phyloP scores from a whole-genome alignment of 495 filamentous ascomycete species.

The Penicillium fimorum region DNA sequence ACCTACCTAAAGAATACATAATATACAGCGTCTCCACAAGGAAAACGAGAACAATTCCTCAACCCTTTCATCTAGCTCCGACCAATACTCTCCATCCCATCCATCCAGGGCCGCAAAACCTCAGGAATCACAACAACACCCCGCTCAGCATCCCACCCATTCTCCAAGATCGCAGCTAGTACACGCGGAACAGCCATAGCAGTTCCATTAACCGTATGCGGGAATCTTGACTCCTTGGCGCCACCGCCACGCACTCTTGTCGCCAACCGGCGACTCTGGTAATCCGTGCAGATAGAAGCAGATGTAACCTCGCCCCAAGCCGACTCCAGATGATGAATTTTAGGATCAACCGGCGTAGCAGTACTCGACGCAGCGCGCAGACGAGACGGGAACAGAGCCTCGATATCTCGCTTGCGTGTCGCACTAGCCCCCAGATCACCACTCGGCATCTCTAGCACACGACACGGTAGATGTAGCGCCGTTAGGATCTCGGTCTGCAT shows the following conservation, averaged over 20 bases:
- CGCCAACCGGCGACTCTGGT: constrained; percentile 79
- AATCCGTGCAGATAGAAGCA: constrained; percentile 89
- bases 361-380: constrained; percentile 27
- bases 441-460: constrained; percentile 89
- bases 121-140: constrained; percentile 70
- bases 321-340: constrained; percentile 52
- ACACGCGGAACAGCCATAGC: constrained; percentile 89
- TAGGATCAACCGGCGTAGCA: constrained; percentile 10
- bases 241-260: constrained; percentile 59
- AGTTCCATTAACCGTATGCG: constrained; percentile 91
- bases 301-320: constrained; percentile 95
- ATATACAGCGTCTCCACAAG: constrained; percentile 10
- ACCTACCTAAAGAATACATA: constrained; percentile 3
- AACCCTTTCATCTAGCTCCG: constrained; percentile 1
- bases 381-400: constrained; percentile 88
- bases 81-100: constrained; percentile 64
- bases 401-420: constrained; percentile 83
- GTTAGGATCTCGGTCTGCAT: constrained; percentile 82
- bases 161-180: constrained; percentile 87
- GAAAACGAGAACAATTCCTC: neutral
- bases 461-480: constrained; percentile 75
- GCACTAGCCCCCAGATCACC: constrained; percentile 86
- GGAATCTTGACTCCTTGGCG: constrained; percentile 53
- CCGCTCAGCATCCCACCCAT: constrained; percentile 74
- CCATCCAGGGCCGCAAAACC: constrained; percentile 78